Evolutionary conservation across 2,329 filamentous ascomycete species (phyloP).

Genomic region (Parastagonospora nodorum): DNA sequence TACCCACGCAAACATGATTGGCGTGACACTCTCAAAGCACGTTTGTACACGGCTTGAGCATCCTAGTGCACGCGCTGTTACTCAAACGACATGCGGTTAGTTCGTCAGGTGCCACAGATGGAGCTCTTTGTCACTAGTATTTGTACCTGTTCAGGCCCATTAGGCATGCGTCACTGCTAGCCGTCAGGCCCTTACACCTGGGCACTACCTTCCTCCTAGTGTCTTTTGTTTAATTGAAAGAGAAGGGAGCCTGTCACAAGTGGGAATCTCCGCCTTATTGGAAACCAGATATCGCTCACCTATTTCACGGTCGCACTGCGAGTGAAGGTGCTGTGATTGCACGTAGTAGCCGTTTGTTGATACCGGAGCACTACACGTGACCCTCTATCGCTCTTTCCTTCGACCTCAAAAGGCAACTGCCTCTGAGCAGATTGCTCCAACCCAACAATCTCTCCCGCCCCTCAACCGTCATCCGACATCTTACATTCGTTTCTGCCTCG

Average conservation of each 20-base stretch:
- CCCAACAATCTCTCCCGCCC: slow-evolving; percentile 3
- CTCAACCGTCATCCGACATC: slow-evolving; percentile 3
- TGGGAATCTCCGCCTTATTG: background rate
- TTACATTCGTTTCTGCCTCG: slow-evolving; percentile 7
- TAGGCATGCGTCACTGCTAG: slow-evolving; percentile 25
- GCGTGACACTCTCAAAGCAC: slow-evolving; percentile 21
- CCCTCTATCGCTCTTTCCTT: slow-evolving; percentile 17
- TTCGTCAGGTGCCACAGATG: slow-evolving; percentile 15
- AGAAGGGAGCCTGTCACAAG: slow-evolving; percentile 10
- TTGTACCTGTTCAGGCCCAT: slow-evolving; percentile 29
- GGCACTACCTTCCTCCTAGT: slow-evolving; percentile 14
- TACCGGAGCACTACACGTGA: slow-evolving; percentile 6
- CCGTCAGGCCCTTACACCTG: slow-evolving; percentile 11
- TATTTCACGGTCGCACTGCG: slow-evolving; percentile 1
- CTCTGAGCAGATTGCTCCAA: slow-evolving; percentile 4
- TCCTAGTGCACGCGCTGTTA: slow-evolving; percentile 26
- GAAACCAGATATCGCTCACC: slow-evolving; percentile 1
- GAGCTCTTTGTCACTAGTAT: slow-evolving; percentile 20
- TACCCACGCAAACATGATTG: slow-evolving; percentile 27
- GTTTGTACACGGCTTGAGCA: slow-evolving; percentile 26
- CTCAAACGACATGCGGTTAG: slow-evolving; percentile 26
- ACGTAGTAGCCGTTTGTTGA: slow-evolving; percentile 1
- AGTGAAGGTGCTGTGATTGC: slow-evolving; percentile 10
- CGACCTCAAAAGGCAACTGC: slow-evolving; percentile 7
- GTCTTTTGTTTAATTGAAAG: slow-evolving; percentile 14